These are phyloP conservation scores for Microdochium nivale DNA, from an alignment of 2,329 filamentous ascomycete species.

Conservation along the genomic window DNA sequence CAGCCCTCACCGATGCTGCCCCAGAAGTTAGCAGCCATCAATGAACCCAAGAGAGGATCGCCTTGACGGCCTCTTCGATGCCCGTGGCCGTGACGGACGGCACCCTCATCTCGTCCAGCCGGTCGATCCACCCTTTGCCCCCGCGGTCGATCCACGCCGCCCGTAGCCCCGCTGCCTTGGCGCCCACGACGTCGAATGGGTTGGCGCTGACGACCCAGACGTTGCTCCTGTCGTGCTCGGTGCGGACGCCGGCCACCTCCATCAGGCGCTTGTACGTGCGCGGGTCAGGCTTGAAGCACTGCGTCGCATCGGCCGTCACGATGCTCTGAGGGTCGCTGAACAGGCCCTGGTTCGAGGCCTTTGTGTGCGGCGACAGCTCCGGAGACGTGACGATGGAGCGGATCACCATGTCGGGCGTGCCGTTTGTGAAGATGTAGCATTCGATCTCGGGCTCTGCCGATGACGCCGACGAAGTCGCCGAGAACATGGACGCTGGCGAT, in stretches of 20 bases:
- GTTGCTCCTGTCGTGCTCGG: constrained; percentile 31
- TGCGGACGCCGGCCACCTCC: constrained; percentile 30
- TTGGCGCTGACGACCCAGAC: constrained; percentile 67
- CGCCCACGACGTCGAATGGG: constrained; percentile 64
- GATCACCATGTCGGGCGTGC: constrained; percentile 53
- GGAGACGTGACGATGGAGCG: constrained; percentile 50
- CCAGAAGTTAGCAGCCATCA: no score
- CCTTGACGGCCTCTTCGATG: constrained; percentile 47
- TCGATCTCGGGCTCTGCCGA: constrained; percentile 22
- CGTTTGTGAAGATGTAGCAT: constrained; percentile 63
- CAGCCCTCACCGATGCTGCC: no score
- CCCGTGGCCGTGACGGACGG: constrained; percentile 47
- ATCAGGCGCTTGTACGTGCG: constrained; percentile 54
- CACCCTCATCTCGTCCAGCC: constrained; percentile 35
- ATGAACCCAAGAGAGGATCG: constrained; percentile 14
- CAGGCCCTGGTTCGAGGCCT: constrained; percentile 34
- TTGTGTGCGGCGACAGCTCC: constrained; percentile 37
- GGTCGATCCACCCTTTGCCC: constrained; percentile 57
- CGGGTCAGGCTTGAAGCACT: constrained; percentile 57
- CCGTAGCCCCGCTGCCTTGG: constrained; percentile 50
- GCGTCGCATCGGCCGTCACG: constrained; percentile 51
- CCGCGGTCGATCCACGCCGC: constrained; percentile 60
- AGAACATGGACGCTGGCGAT: background rate
- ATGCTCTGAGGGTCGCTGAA: constrained; percentile 16
- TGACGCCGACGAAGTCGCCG: background rate